Base-by-base conservation (phyloP, 2,329 filamentous ascomycete species). In the Cytospora piceicola region DNA sequence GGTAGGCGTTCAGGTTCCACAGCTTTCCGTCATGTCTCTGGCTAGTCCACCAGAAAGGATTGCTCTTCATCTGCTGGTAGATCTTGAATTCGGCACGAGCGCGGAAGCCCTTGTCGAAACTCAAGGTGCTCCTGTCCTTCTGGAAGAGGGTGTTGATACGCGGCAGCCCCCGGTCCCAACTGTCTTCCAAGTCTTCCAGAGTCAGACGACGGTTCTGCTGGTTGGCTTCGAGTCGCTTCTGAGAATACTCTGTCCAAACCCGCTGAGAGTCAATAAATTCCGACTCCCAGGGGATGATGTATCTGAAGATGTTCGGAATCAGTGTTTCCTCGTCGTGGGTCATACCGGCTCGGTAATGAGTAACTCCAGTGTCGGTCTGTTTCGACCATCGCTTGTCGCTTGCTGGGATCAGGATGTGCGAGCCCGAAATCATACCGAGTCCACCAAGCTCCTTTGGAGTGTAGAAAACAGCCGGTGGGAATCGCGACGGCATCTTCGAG, bases 141-240 rank as follows among this genome's bases (percentile, higher is more conserved):
- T 99, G 95, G 88, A 99, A 99, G 2, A 99, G 83, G 0, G 95
- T 99, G 76, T 99, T 99, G 81, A 99, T 99, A 80, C 95, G 91
- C 22, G 95, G 95, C 61, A 99, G 83, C 82, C 95, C 95, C 71
- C 95, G 92, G 75, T 99, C 96, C 95, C 95, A 99, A 75, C 93
- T 97, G 75, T 99, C 95, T 75, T 99, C 95, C 27, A 99, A 83
- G 79, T 99, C 95, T 76, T 99, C 95, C 9, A 99, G 84, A 0
- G 95, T 99, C 56, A 99, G 82, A 71, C 95, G 89, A 65, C 95
- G 90, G 73, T 99, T 99, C 77, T 99, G 95, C 72, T 98, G 94
- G 74, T 97, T 96, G 24, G 95, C 96, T 76, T 99, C 95, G 70
- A 96, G 85, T 56, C 95, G 90, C 83, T 99, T 99, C 80, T 99